These are phyloP conservation scores for Aciculosporium take DNA, from an alignment of 2,329 filamentous ascomycete genomes.

Conservation along the genomic window DNA sequence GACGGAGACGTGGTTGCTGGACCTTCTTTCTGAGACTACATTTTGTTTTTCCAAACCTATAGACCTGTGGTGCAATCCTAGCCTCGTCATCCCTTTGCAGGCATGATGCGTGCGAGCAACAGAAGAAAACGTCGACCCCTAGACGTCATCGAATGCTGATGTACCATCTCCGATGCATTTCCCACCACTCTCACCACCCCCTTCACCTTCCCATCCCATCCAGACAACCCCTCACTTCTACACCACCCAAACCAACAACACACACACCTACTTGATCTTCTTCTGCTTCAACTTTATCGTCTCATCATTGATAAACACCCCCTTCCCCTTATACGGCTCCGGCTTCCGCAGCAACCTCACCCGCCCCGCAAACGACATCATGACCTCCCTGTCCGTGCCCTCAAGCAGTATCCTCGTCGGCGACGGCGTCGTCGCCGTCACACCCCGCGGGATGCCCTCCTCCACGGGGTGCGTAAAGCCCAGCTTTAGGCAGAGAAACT, in stretches of 20 bases:
- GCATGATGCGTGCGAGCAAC: no score
- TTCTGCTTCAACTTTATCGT: conserved; percentile 97
- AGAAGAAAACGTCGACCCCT: no score
- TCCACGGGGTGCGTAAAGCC: conserved; percentile 95
- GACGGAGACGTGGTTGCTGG: no score
- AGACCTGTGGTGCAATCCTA: no score
- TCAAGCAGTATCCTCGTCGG: conserved; percentile 85
- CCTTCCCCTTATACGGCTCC: conserved; percentile 98
- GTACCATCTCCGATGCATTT: no score
- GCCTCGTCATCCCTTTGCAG: no score
- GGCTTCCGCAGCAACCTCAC: conserved; percentile 81
- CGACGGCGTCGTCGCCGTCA: conserved; percentile 77
- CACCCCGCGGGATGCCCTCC: conserved; percentile 64
- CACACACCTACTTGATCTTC: conserved; percentile 64
- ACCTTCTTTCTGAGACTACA: no score
- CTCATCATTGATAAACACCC: conserved; percentile 94
- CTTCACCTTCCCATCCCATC: no score
- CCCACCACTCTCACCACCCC: no score
- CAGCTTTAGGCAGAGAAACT: conserved; percentile 86
- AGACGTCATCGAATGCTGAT: no score
- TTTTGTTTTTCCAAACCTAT: no score
- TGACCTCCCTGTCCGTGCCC: conserved; percentile 69
- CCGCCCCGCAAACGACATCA: conserved; percentile 82
- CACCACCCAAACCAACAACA: background rate
- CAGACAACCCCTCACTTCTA: no score